Percentiles rank a stretch among this genome's conserved stretches.
Conservation (phyloP, 495 filamentous ascomycete genomes). For the Penicillium coffeae region DNA sequence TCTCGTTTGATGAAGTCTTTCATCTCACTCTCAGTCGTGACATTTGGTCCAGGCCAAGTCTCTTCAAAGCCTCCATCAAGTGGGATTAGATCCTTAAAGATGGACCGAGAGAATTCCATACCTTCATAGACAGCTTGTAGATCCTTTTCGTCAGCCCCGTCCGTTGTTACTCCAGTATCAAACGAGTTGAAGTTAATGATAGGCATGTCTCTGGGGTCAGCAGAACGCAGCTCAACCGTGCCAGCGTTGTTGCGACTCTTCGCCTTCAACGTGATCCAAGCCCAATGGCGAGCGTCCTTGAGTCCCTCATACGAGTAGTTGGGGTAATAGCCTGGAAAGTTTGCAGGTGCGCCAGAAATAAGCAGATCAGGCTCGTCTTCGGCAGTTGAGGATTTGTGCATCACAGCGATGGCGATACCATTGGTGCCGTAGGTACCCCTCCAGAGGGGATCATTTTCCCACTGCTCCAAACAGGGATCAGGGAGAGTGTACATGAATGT, state of each 20-base stretch:
- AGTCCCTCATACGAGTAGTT: conserved; percentile 31
- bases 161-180: conserved; percentile 30
- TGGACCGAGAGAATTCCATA: conserved; percentile 40
- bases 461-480: conserved; percentile 50
- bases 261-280: conserved; percentile 51
- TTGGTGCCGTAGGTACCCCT: conserved; percentile 47
- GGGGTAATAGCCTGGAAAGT: conserved; percentile 41
- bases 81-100: conserved; percentile 28
- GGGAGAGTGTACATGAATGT: conserved; percentile 36
- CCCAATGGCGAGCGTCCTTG: conserved; percentile 28
- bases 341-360: conserved; percentile 46
- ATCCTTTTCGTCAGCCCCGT: conserved; percentile 38
- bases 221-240: conserved; percentile 43
- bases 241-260: conserved; percentile 49
- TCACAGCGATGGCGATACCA: conserved; percentile 44
- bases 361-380: conserved; percentile 46
- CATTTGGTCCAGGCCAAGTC: conserved; percentile 45
- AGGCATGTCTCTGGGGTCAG: conserved; percentile 49
- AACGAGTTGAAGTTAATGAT: conserved; percentile 58
- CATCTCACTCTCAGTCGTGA: conserved; percentile 35
- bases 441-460: conserved; percentile 31
- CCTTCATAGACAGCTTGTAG: conserved; percentile 47
- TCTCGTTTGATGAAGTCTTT: conserved; percentile 30
- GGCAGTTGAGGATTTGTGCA: conserved; percentile 36
- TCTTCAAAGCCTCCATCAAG: conserved; percentile 39